These are phyloP conservation scores for Acacia acuminata DNA, from an alignment of 306 rosid species.

Conservation along the genomic window DNA sequence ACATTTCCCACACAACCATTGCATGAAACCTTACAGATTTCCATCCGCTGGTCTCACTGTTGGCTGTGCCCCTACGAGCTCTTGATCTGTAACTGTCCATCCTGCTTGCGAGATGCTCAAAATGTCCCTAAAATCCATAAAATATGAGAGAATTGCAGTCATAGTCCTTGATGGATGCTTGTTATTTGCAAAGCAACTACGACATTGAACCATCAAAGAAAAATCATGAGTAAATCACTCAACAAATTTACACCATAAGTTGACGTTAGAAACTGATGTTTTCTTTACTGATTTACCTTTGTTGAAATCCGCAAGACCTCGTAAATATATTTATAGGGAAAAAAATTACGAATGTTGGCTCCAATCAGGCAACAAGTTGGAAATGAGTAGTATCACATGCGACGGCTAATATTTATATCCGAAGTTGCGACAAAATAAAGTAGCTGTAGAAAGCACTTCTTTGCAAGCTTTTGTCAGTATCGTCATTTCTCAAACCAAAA, in stretches of 20 bases:
- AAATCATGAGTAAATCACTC: constrained; percentile 1
- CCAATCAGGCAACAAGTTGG: not conserved
- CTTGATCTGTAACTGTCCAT: not conserved
- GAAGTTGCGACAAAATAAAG: not conserved
- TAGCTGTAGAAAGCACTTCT: not conserved
- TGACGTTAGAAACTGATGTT: not conserved
- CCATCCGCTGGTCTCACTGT: not conserved
- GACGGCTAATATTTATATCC: too few relatives aligned
- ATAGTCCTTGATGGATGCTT: not conserved
- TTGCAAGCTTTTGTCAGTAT: not conserved
- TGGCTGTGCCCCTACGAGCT: not conserved
- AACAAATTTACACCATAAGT: not conserved
- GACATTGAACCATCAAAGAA: not conserved
- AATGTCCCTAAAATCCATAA: not conserved
- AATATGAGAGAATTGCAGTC: not conserved
- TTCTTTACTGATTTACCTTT: not conserved
- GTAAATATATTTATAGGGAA: not conserved
- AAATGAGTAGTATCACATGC: too few relatives aligned
- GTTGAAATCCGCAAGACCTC: not conserved
- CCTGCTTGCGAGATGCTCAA: not conserved
- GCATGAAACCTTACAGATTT: not conserved
- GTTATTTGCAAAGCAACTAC: not conserved
- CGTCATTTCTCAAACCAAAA: not conserved
- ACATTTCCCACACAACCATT: not conserved
- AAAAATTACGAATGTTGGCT: not conserved